Base-by-base conservation (phyloP, 176 grass and related monocot species). In the Zoysia pacifica region DNA sequence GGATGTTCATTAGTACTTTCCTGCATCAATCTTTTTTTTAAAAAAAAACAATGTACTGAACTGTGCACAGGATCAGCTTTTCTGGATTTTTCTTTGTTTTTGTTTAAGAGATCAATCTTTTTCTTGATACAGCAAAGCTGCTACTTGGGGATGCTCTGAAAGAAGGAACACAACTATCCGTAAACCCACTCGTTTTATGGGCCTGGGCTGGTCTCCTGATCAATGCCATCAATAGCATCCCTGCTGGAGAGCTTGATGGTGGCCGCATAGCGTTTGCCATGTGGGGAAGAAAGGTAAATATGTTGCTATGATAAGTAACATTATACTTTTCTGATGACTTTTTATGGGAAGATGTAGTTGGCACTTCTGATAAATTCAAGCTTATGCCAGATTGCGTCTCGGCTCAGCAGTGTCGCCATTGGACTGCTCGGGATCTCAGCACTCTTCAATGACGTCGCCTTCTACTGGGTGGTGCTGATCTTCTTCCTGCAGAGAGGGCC, bases 401-500 rank as follows among this genome's bases (percentile, higher is more conserved):
- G 92, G 48, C 70, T 93, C 49, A 85, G 80, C 15, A 84, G 84
- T 12, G 54, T 89, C 14, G 55, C 88, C n/a, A 84, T 99, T 10
- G 96, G 87, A 9, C 16, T 95, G 64, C 86, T 99, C 2, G 96
- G 96, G 9, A 81, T 99, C 28, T 69, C 92, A 12, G 86, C 96
- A 1, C 87, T 99, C 54, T 93, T 95, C 77, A 99, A 39, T 2
- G 96, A 99, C 2, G 86, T 95, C 0, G 84, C 92, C 0, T 99
- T 95, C 76, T 99, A 99, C 79, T 99, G 90, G 93, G 86, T 87
- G 14, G 92, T 91, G 53, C 80, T 99, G 60, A 87, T 99, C 86
- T 95, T 99, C 79, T 93, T 99, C 89, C 69, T 99, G 52, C 96
- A 99, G 76, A 81, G 96, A 48, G 96, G 96, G 0, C 96, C 96